Base-by-base conservation (phyloP, 805 yeast genomes). In the Suhomyces emberorum region DNA sequence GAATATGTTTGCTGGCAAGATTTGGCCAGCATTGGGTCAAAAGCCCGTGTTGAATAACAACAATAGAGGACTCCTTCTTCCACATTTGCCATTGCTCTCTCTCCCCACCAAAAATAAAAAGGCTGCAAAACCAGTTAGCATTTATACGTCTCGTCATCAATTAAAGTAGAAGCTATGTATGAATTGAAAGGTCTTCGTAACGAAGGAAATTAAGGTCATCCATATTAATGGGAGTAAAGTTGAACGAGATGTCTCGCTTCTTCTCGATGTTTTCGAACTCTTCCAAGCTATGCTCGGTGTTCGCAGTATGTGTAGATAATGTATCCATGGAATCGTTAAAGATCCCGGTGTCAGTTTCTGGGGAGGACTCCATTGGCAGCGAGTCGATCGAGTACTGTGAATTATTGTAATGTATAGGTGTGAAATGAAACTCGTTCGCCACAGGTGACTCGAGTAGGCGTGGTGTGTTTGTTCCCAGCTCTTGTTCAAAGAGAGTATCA, bases 301-400 rank as follows among this genome's bases (percentile, higher is more conserved):
- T 19, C 9, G 15, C 34, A 11, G 34, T 62, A 8, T 58, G 60
- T 2, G 69, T 62, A 3, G 67, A 59, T 15, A 63, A 39, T 3
- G 55, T 47, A 32, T 41, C 46, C 40, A 42, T 38, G 11, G 67
- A 61, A 30, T 53, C 60, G 34, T 48, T 55, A 35, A 56, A 48
- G 34, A 49, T 15, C 24, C 37, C 43, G 12, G 29, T 20, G 10
- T 30, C 37, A 4, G 37, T 29, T 10, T 30, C 38, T 10, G 51
- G 46, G 10, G 43, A 42, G 23, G 44, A 40, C 4, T 19, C 27
- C 7, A 24, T 19, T 15, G 32, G 30, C 20, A 17, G 32, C n/a
- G 54, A 49, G 19, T 43, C 48, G 15, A 51, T 39, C 15, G 52
- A 39, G 35, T 32, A 40, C 26, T 30, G 29, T 6, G 44, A 39